phyloP scores from a whole-genome alignment of 768 basidiomycete genomes.

The Amylocystis lapponica region DNA sequence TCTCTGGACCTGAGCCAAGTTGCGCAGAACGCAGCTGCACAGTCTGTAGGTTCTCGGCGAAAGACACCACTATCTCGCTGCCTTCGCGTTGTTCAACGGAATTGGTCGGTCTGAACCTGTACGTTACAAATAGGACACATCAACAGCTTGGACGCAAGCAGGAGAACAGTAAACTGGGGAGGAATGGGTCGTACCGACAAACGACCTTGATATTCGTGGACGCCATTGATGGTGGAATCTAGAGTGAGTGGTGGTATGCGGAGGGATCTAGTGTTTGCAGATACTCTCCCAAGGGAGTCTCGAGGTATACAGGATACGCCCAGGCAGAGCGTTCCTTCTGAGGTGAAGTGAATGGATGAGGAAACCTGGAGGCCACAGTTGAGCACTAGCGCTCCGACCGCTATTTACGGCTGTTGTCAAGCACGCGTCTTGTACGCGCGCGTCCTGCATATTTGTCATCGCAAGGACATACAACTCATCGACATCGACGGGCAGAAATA shows the following conservation, averaged over 20 bases:
- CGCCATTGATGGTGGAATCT: no score
- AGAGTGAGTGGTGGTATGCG: no score
- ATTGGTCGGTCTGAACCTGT: constrained; percentile 93
- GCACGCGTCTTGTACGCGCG: constrained; percentile 7
- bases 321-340: constrained; percentile 11
- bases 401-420: constrained; percentile 25
- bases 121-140: background rate
- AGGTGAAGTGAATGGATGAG: constrained; percentile 1
- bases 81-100: constrained; percentile 84
- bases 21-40: constrained; percentile 72
- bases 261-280: constrained; percentile 5
- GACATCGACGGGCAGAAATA: background rate
- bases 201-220: constrained; percentile 96
- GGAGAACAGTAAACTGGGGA: background rate
- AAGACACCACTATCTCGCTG: constrained; percentile 83
- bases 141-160: background rate
- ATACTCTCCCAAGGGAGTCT: constrained; percentile 4
- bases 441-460: background rate
- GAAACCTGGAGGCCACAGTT: constrained; percentile 4
- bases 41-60: constrained; percentile 81
- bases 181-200: constrained; percentile 70
- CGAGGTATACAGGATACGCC: constrained; percentile 15
- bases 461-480: background rate
- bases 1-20: constrained; percentile 78
- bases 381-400: constrained; percentile 6